Base-by-base conservation (phyloP, 768 basidiomycete genomes). In the Stropharia rugosoannulata region DNA sequence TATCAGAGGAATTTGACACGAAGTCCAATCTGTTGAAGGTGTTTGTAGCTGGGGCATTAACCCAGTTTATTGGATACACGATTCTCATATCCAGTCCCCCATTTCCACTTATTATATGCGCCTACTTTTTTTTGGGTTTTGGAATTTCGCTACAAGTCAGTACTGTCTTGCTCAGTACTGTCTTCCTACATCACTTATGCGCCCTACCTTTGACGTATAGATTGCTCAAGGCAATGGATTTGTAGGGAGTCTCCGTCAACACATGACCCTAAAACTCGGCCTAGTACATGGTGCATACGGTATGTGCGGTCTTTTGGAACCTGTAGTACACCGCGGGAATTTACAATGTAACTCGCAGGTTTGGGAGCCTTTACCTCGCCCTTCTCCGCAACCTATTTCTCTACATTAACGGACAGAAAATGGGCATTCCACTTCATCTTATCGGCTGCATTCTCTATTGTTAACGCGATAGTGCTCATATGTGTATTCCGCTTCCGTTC, bases 361-460 rank as follows among this genome's bases (percentile, higher is more conserved):
- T 22, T 72, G 76, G 1, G 87, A 85, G 2, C 87, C 86, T 5
- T 70, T 87, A 6, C 72, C 72, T 16, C 68, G 89, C 93, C 93
- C 3, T 76, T 95, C 18, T 81, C 87, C 0, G 79, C 92, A 0
- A 95, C 93, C 0, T 88, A 91, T 55, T 94, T 95, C 59, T 75
- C 88, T 1, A 80, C 82, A 51, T 62, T 82, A 25, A 65, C 61
- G 0, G 84, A 86, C 4, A 88, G 87, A 86, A 77, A 70, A 25
- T 93, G 91, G 92, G 87, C 85, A 0, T 86, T 88, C 67, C 87
- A 93, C 66, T 94, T 85, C 63, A 75, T 93, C 13, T 72, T 72
- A 1, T 89, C 89, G 0, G 68, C 92, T 1, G 86, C 82, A 1
- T 57, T 94, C 15, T 83, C 87, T 0, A 49, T 83, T 15, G 58